Percentiles rank a stretch among this genome's conserved stretches.
These are phyloP conservation scores for Chlamydomonas asymmetrica DNA, from an alignment of 139 green algal species.

Conservation along the genomic window DNA sequence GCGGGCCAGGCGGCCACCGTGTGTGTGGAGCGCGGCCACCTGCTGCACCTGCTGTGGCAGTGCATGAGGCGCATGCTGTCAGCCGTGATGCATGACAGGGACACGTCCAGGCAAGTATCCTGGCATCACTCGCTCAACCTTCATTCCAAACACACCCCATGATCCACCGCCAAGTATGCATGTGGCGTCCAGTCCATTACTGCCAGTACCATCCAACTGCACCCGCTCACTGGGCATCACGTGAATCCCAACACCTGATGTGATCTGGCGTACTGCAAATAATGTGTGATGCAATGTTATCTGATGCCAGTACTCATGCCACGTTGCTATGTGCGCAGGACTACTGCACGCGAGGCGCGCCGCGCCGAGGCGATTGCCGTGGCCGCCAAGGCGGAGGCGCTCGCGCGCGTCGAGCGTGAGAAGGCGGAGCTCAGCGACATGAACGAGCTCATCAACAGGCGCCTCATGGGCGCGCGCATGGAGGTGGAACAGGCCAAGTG, in stretches of 20 bases:
- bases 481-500: conserved; percentile 28
- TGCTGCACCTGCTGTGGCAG: conserved; percentile 47
- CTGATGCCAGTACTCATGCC: too few relatives aligned
- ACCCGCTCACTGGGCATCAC: too few relatives aligned
- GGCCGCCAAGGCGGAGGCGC: conserved; percentile 6
- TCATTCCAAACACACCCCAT: background rate
- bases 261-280: too few relatives aligned
- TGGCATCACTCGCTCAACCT: background rate
- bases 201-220: too few relatives aligned
- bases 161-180: too few relatives aligned
- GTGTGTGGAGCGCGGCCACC: conserved; percentile 45
- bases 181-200: too few relatives aligned
- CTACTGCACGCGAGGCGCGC: too few relatives aligned
- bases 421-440: conserved; percentile 24
- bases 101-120: background rate
- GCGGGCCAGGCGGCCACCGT: conserved; percentile 23
- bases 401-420: background rate
- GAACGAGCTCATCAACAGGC: conserved; percentile 37
- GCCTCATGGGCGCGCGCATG: conserved; percentile 30
- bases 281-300: too few relatives aligned
- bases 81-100: conserved; percentile 29
- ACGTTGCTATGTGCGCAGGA: too few relatives aligned
- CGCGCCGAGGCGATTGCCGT: too few relatives aligned
- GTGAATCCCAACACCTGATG: too few relatives aligned
- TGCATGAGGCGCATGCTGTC: conserved; percentile 26